Evolutionary conservation across 2,329 filamentous ascomycete genomes (phyloP), one percentile per base, ranked within the genome.

Genomic region (Nothophaeocryptopus gaeumannii): DNA sequence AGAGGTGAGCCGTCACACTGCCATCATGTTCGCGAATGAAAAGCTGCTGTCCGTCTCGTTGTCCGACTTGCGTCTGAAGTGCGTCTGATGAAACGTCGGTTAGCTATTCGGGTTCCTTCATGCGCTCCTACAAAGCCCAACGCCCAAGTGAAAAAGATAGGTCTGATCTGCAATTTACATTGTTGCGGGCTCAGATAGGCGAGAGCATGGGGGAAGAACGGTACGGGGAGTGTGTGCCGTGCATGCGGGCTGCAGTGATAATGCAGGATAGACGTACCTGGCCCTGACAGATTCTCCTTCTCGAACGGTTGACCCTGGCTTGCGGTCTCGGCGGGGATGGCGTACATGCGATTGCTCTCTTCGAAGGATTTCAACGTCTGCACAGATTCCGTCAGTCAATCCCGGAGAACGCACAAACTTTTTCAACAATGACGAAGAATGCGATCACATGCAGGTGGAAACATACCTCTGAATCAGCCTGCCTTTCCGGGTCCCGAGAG

Each of bases 21-120:
- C 89, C 89, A 63, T 95, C 85, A 7, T 80, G 74, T 67, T 96
- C 87, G 51, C 81, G 82, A 62, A 96, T 92, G 83, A 95, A 95
- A 63, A 95, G 86, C 5, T 96, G 87, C 66, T 99, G 92, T 0
- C 93, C 93, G 58, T 99, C 93, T 70, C 96, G 96, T n/a, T 88
- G 93, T 3, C 93, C 93, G 0, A 84, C 82, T 60, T 90, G 91
- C 47, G 81, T 81, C 47, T 83, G 81, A 8, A 99, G 74, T 61
- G 96, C 96, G 13, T 95, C 89, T 66, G 45, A 39, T 20, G 39
- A 47, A 54, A 46, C 42, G 37, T 50, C 43, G 39, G 47, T 54
- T 47, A 54, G 47, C 30, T 8, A 38, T 12, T 14, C 10, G 13
- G 29, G 3, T 34, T 43, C 37, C 38, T 26, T 16, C 13, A 32